Evolutionary conservation across 2,329 filamentous ascomycete genomes (phyloP), one percentile per base, ranked within the genome.

Genomic region (Daldinia sp.): DNA sequence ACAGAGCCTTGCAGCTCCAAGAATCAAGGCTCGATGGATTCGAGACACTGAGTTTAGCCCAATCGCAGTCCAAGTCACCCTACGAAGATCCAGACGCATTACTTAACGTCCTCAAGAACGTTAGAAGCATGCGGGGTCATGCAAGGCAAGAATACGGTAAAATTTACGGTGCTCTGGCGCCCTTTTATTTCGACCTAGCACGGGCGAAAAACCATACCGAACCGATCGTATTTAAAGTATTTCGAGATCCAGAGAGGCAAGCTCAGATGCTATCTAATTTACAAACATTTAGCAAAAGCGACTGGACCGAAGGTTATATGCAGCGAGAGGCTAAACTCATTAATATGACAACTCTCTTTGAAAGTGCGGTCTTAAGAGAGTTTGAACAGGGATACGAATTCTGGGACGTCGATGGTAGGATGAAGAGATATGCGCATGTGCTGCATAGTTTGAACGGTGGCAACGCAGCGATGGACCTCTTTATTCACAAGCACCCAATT

Each of bases 331-430:
- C 92, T 69, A 92, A 91, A 76, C 82, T 99, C 20, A 84, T 88
- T 41, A 87, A 86, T 26, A 94, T 97, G 87, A 88, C 91, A 72
- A 87, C 87, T 41, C 90, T 96, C 66, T 99, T 99, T 75, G 95
- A 98, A 81, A 94, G 91, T 63, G 94, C 94, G 3, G 94, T 97
- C 3, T 82, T 98, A 58, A 88, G 92, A 55, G 96, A 99, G 78
- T 99, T 99, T 73, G 92, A 97, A 79, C 92, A 96, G 76, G 96
- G 93, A 3, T 97, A 97, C 73, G 93, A 96, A 78, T 90, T 89
- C 48, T 92, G 92, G 82, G 95, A 99, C 78, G 89, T 97, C 60
- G 92, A 97, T 72, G 94, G 93, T 1, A 87, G 90, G 60, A 98
- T 98, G 95, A 89, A 87, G 73, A 89, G 92, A 76, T 98, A 97